Base-by-base conservation (phyloP, 768 basidiomycete species). In the Macrolepiota dolichaula region DNA sequence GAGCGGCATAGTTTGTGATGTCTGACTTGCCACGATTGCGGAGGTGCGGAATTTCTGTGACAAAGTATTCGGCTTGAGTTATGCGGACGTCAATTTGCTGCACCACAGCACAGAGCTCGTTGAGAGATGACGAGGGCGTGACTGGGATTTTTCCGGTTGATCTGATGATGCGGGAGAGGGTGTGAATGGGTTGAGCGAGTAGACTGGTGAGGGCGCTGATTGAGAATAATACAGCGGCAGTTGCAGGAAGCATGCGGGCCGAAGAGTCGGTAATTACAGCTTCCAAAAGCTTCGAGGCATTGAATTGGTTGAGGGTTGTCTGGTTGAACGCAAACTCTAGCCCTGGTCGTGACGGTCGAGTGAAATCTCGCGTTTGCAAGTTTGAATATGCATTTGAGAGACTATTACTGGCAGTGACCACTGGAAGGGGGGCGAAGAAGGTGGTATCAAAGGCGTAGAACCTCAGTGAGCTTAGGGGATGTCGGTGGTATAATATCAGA, bases 1-100 rank as follows among this genome's bases (percentile, higher is more conserved):
- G 77, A 3, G 77, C 77, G 40, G 86, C 83, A 64, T 78, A 82
- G 2, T 72, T 65, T 13, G 74, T 69, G 1, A 79, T 77, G 17
- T 76, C 68, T 17, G 70, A 59, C 51, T 75, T 71, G 32, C 72
- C 73, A 74, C 57, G 73, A 70, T 42, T 76, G 70, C 37, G 65
- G 58, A 82, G 74, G 1, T 74, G 69, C 11, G 75, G 68, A 10
- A 79, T 76, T 62, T 82, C 77, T 25, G 73, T 70, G 32, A 81
- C 72, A 63, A 80, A 76, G 61, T 79, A 78, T 1, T 68, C 67
- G 5, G 74, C 71, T 69, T 87, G 86, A 55, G 79, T 78, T 2
- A 80, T 72, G 32, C 89, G 80, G 3, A 84, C 78, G 67, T 85
- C 82, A 2, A 85, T 67, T 67, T 91, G 89, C 61, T 85, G 82